phyloP scores from a whole-genome alignment of 805 yeast species.

The Metschnikowia noctiluminum region DNA sequence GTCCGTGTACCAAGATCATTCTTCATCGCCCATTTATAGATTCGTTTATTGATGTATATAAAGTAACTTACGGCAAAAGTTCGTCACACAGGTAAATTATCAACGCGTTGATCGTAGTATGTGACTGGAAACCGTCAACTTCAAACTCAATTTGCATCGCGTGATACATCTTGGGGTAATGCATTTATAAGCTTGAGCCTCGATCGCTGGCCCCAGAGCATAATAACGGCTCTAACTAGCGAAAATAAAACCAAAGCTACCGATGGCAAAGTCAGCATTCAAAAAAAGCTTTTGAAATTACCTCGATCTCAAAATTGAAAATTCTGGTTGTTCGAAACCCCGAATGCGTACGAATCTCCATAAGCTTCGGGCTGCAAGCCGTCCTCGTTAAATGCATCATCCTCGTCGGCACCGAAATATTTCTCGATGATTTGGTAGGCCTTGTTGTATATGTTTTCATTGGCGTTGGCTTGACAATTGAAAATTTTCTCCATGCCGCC shows the following conservation, averaged over 20 bases:
- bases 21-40: background rate
- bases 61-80: background rate
- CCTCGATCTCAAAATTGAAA: constrained; percentile 27
- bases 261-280: background rate
- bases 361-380: constrained; percentile 72
- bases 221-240: too few relatives aligned
- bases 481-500: constrained; percentile 97
- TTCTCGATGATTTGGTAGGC: constrained; percentile 88
- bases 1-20: too few relatives aligned
- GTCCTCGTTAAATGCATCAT: constrained; percentile 60
- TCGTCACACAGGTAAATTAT: background rate
- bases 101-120: too few relatives aligned
- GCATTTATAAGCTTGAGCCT: too few relatives aligned
- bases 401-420: constrained; percentile 84
- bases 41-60: constrained; percentile 11
- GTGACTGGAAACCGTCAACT: too few relatives aligned
- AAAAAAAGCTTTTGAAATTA: background rate
- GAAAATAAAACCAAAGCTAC: background rate
- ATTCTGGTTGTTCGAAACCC: constrained; percentile 60
- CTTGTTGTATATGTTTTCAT: constrained; percentile 88
- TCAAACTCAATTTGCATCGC: too few relatives aligned
- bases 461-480: constrained; percentile 87
- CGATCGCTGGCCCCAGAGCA: too few relatives aligned
- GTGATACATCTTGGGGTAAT: too few relatives aligned
- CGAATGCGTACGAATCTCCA: constrained; percentile 87